A percentile compares a stretch with the other conserved stretches of the same genome.
phyloP scores from a whole-genome alignment of 2,329 filamentous ascomycete genomes.

The Xylaria sp. region DNA sequence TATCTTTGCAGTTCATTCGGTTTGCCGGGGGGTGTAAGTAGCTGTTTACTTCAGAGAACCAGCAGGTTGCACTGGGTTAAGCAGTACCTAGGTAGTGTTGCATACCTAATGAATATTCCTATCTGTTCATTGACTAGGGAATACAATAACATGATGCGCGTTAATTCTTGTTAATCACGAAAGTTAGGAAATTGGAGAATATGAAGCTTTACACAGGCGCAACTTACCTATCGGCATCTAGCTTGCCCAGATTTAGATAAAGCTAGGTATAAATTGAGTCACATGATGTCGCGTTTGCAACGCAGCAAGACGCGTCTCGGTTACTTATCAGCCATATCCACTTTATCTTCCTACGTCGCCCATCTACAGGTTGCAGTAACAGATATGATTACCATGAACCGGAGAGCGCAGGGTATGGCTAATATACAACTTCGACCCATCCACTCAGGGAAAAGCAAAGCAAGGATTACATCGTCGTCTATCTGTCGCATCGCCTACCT shows the following conservation, averaged over 20 bases:
- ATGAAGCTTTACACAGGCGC: neutral
- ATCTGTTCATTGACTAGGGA: no score
- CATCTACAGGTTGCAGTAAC: neutral
- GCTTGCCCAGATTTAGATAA: neutral
- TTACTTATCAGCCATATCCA: neutral
- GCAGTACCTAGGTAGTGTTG: no score
- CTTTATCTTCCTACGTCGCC: neutral
- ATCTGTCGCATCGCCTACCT: neutral
- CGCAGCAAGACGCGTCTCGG: constrained; percentile 25
- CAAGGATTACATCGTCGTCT: neutral
- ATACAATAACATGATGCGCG: no score
- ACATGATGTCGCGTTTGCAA: constrained; percentile 35
- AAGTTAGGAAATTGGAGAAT: neutral
- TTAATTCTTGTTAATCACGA: no score
- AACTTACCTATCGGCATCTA: neutral
- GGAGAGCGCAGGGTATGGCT: neutral
- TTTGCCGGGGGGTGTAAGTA: no score
- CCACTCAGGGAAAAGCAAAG: neutral
- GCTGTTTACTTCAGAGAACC: no score
- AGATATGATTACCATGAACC: neutral
- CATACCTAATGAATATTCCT: no score
- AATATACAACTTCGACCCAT: neutral
- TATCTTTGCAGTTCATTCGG: no score
- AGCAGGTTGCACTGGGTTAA: no score
- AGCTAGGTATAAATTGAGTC: constrained; percentile 6